Percentiles rank a stretch among this genome's conserved stretches.
phyloP scores from a whole-genome alignment of 768 basidiomycete genomes.

The Pisolithus microcarpus region DNA sequence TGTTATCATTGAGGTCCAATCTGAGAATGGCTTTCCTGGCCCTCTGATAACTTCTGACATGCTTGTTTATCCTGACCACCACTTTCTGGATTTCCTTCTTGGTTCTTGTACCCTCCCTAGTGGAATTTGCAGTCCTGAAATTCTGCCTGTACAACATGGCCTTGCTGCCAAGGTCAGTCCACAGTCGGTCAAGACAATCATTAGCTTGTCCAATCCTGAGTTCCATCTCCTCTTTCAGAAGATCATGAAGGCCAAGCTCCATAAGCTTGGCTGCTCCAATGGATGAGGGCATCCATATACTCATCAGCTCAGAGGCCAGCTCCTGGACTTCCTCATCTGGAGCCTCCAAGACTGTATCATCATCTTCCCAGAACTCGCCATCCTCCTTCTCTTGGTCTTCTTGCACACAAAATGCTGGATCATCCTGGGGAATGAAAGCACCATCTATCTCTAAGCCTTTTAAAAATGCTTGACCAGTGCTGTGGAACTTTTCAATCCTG shows the following conservation, averaged over 20 bases:
- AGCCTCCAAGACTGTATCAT: neutral
- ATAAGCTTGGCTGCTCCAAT: neutral
- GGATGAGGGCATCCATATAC: slow-evolving; percentile 3
- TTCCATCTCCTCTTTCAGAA: neutral
- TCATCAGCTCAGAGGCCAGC: neutral
- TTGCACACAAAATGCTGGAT: neutral
- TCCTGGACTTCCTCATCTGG: neutral
- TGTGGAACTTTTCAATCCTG: neutral
- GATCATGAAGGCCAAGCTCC: neutral
- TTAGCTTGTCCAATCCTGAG: slow-evolving; percentile 3
- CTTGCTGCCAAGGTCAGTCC: slow-evolving; percentile 1
- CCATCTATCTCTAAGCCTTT: neutral
- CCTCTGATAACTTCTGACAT: neutral
- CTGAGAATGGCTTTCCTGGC: neutral
- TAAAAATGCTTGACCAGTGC: neutral
- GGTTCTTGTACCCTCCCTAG: neutral
- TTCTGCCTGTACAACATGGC: slow-evolving; percentile 1
- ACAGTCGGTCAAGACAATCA: neutral
- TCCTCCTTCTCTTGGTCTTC: neutral
- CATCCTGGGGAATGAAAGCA: neutral
- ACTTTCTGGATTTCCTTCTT: neutral
- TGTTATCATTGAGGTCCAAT: neutral
- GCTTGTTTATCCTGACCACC: neutral
- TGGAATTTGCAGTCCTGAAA: neutral
- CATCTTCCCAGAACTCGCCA: neutral